Percentiles rank a stretch among this genome's conserved stretches.
Conservation (phyloP, 2,329 filamentous ascomycete species). For the Cytospora paraplurivora region DNA sequence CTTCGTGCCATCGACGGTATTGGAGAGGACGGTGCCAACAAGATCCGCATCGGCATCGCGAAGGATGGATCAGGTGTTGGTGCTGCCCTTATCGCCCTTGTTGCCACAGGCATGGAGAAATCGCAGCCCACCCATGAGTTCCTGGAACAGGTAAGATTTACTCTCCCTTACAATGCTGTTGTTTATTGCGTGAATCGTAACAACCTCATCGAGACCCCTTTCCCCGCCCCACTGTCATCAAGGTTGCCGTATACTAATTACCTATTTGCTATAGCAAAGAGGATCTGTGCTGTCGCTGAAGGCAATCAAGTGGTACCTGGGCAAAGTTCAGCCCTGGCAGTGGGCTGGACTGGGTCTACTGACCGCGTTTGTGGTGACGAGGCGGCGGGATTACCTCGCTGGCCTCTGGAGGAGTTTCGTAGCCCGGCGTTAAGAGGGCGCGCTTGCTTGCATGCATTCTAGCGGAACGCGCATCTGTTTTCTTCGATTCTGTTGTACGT, state of each 20-base stretch:
- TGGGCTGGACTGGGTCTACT: conserved; percentile 28
- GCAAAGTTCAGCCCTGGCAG: conserved; percentile 28
- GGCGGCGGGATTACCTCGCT: conserved; percentile 23
- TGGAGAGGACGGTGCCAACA: conserved; percentile 76
- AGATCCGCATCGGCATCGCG: conserved; percentile 90
- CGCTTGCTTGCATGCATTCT: conserved; percentile 5
- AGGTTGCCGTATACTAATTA: conserved; percentile 12
- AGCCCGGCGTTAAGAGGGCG: conserved; percentile 1
- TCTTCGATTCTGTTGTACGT: conserved; percentile 10
- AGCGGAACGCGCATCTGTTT: neutral
- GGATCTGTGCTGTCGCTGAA: conserved; percentile 18
- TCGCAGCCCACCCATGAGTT: conserved; percentile 24
- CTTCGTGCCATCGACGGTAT: conserved; percentile 76
- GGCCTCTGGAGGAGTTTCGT: conserved; percentile 25
- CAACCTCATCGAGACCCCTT: neutral
- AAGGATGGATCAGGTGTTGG: conserved; percentile 97
- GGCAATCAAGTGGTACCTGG: conserved; percentile 25
- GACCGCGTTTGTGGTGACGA: conserved; percentile 16
- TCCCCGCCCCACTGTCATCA: neutral
- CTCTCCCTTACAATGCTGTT: neutral
- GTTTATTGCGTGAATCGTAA: neutral
- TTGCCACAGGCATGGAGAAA: conserved; percentile 71
- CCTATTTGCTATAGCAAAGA: conserved; percentile 17
- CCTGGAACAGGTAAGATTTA: conserved; percentile 25
- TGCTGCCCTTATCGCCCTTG: conserved; percentile 89